These are phyloP conservation scores for Geotrichum klebahnii DNA, from an alignment of 1,139 yeast genomes.

Conservation along the genomic window DNA sequence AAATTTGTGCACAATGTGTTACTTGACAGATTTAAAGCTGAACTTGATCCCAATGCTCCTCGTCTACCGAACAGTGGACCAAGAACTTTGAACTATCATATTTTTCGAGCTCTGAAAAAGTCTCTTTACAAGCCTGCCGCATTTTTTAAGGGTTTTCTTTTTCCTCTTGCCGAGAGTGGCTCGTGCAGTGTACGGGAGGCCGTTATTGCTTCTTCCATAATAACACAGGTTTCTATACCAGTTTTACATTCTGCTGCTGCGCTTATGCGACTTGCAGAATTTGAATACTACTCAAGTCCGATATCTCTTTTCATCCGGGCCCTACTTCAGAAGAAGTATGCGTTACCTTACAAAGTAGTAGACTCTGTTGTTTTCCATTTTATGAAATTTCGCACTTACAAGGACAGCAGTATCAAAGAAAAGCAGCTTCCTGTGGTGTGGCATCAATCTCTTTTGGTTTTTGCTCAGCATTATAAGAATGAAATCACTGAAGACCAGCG, in stretches of 20 bases:
- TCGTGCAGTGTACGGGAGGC: constrained; percentile 87
- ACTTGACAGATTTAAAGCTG: constrained; percentile 77
- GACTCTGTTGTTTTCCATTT: constrained; percentile 95
- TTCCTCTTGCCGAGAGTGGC: constrained; percentile 67
- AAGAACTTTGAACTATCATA: constrained; percentile 66
- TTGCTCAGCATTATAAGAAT: constrained; percentile 92
- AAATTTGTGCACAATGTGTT: constrained; percentile 71
- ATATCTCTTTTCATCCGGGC: constrained; percentile 86
- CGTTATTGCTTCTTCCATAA: constrained; percentile 86
- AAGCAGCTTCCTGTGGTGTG: constrained; percentile 87
- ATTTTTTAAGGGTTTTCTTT: constrained; percentile 89
- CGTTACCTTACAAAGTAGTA: constrained; percentile 91
- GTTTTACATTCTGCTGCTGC: constrained; percentile 96
- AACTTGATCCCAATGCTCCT: constrained; percentile 60
- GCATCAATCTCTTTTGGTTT: constrained; percentile 92
- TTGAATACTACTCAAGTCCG: constrained; percentile 75
- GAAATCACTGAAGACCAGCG: constrained; percentile 97
- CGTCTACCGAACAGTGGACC: constrained; percentile 11
- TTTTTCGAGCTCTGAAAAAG: constrained; percentile 86
- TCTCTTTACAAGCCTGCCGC: constrained; percentile 96
- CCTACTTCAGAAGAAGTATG: constrained; percentile 87
- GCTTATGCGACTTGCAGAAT: constrained; percentile 74
- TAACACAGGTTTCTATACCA: constrained; percentile 85
- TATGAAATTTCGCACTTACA: constrained; percentile 59
- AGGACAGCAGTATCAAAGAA: constrained; percentile 37